A percentile compares a stretch with the other conserved stretches of the same genome.
Conservation (phyloP, 1,139 yeast genomes). For the Zygosaccharomyces pseudobailii region DNA sequence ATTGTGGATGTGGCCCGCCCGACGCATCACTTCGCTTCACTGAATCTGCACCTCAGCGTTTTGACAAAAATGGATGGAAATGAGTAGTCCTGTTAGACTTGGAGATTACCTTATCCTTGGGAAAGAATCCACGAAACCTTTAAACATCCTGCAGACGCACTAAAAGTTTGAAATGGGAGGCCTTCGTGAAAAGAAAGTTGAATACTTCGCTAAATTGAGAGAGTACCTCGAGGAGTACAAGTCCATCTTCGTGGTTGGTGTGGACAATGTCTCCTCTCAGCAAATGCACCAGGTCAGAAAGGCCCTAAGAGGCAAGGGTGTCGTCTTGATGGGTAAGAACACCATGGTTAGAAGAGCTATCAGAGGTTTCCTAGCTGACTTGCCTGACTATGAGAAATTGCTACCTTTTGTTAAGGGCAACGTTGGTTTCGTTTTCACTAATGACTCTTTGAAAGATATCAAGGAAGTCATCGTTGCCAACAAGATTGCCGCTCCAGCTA, state of each 20-base stretch:
- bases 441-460: conserved; percentile 84
- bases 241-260: conserved; percentile 98
- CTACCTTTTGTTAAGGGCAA: conserved; percentile 95
- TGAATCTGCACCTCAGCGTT: neutral
- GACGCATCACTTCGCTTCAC: neutral
- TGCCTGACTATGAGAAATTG: conserved; percentile 94
- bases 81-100: neutral
- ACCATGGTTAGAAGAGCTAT: conserved; percentile 99
- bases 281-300: conserved; percentile 99
- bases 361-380: conserved; percentile 89
- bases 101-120: neutral
- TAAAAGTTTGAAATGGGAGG: conserved; percentile 98
- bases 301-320: conserved; percentile 91
- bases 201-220: conserved; percentile 94
- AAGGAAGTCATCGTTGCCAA: conserved; percentile 83
- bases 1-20: neutral
- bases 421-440: conserved; percentile 99
- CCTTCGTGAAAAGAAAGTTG: conserved; percentile 94
- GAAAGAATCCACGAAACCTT: conserved; percentile 44
- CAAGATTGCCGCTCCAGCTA: conserved; percentile 99
- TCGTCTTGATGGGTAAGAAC: conserved; percentile 99
- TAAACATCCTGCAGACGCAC: conserved; percentile 85
- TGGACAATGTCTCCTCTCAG: conserved; percentile 99
- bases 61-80: neutral
- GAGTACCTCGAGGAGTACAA: conserved; percentile 94